A percentile compares a stretch with the other conserved stretches of the same genome.
These are phyloP conservation scores for Aspergillus arachidicola DNA, from an alignment of 2,329 filamentous ascomycete genomes.

Conservation along the genomic window DNA sequence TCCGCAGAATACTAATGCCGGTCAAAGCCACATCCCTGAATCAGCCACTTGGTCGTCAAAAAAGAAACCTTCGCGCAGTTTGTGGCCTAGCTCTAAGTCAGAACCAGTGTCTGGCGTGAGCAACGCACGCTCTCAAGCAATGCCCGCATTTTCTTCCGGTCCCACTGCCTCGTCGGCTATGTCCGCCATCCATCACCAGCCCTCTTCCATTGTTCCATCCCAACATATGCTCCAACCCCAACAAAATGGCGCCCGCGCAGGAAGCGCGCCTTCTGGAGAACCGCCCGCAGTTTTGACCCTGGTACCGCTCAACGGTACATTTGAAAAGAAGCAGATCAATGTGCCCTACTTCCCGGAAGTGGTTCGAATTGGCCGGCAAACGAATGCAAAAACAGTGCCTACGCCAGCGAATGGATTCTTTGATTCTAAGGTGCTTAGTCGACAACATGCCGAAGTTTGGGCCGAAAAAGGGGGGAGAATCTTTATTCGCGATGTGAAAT, in stretches of 20 bases:
- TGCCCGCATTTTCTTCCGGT: constrained; percentile 61
- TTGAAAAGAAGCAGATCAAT: constrained; percentile 93
- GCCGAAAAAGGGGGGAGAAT: constrained; percentile 83
- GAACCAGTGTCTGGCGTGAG: constrained; percentile 66
- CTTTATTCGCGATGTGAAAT: constrained; percentile 96
- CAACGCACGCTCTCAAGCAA: constrained; percentile 63
- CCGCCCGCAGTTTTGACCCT: constrained; percentile 81
- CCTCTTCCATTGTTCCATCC: constrained; percentile 64
- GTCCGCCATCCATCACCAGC: constrained; percentile 61
- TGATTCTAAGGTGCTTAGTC: constrained; percentile 94
- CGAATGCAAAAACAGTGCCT: constrained; percentile 92
- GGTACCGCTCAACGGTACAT: constrained; percentile 89
- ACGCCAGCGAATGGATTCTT: constrained; percentile 93
- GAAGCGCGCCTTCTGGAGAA: constrained; percentile 52
- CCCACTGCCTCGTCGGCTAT: constrained; percentile 63
- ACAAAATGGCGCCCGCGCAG: constrained; percentile 58
- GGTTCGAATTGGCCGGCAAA: constrained; percentile 90
- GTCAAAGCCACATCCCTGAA: constrained; percentile 39
- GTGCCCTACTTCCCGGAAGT: constrained; percentile 95
- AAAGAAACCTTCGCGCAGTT: constrained; percentile 53
- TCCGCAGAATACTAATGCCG: constrained; percentile 41
- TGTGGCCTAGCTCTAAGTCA: constrained; percentile 68
- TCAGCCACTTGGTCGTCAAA: constrained; percentile 44
- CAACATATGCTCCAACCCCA: constrained; percentile 70
- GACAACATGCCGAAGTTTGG: constrained; percentile 96